Evolutionary conservation across 495 filamentous ascomycete species (phyloP), one percentile per base, ranked within the genome.

Genomic region (Trypethelium eluteriae): DNA sequence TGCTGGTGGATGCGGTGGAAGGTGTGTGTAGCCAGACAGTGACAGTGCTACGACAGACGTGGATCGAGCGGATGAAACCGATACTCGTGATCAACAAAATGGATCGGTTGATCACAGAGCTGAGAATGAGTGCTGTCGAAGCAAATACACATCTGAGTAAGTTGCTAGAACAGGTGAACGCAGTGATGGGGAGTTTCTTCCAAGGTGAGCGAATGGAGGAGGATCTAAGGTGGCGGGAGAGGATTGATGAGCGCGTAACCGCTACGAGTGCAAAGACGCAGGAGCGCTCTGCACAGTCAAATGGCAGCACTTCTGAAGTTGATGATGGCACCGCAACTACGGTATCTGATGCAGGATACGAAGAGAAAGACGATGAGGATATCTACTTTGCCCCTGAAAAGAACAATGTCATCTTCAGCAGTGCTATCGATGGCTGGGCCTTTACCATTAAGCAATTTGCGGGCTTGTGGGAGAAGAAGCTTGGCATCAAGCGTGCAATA

Each of bases 131-230:
- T 38, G 89, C 95, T 5, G 79, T 77, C 14, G 94, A 99, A 77
- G 95, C 94, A 12, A 95, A 92, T 70, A 86, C 86, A 36, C 93
- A 97, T 75, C 78, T 99, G n/a, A 89, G 82, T 73, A 92, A 92
- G 74, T 81, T 97, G 25, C 75, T 99, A 1, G 94, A 96, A 73
- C 94, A 97, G 75, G 89, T 99, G 34, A 99, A 99, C 76, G 94
- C 94, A 2, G 92, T 99, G 1, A 88, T 99, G 70, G 94, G 94
- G 67, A 95, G 90, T 72, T 99, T 99, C 76, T 97, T 95, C 76
- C 92, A 97, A 72, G 94, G 94, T 34, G 94, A 98, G 79, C 85
- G 95, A 3, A 99, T 99, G 94, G 95, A 98, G 74, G 95, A 98
- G 69, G 94, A 99, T 76, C 80, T 98, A 66, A 89, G 92, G 76